Evolutionary conservation across 148 eudicot genomes (phyloP).

Genomic region (Silene latifolia): DNA sequence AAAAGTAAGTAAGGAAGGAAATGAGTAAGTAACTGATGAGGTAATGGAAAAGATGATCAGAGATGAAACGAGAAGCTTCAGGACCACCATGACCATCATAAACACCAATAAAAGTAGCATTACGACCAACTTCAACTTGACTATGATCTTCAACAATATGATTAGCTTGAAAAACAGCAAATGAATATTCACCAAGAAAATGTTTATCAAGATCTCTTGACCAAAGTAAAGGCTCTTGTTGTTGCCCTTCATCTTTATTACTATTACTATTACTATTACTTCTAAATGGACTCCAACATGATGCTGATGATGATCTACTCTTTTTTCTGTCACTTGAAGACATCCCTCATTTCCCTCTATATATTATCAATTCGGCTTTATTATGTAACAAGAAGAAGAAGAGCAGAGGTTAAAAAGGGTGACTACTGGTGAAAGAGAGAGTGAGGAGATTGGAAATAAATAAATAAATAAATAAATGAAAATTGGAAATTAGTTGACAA

Average conservation of each 20-base stretch:
- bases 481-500: conserved; percentile 6
- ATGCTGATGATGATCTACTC: conserved; percentile 4
- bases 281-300: conserved; percentile 38
- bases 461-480: neutral
- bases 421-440: too few relatives aligned
- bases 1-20: neutral
- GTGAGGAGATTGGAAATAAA: too few relatives aligned
- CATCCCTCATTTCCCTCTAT: neutral
- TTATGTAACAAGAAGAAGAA: neutral
- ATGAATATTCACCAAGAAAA: conserved; percentile 54
- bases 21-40: conserved; percentile 37
- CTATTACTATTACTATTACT: neutral
- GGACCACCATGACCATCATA: conserved; percentile 82
- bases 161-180: conserved; percentile 60
- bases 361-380: neutral
- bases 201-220: conserved; percentile 54
- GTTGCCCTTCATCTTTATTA: neutral
- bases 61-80: conserved; percentile 45
- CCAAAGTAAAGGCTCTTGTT: conserved; percentile 42
- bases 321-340: neutral
- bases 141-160: conserved; percentile 52
- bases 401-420: too few relatives aligned
- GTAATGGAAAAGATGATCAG: conserved; percentile 42
- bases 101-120: conserved; percentile 58
- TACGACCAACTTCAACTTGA: conserved; percentile 56